Percentiles rank a stretch among this genome's conserved stretches.
phyloP scores from a whole-genome alignment of 768 basidiomycete species.

The Leccinum incarnatum region DNA sequence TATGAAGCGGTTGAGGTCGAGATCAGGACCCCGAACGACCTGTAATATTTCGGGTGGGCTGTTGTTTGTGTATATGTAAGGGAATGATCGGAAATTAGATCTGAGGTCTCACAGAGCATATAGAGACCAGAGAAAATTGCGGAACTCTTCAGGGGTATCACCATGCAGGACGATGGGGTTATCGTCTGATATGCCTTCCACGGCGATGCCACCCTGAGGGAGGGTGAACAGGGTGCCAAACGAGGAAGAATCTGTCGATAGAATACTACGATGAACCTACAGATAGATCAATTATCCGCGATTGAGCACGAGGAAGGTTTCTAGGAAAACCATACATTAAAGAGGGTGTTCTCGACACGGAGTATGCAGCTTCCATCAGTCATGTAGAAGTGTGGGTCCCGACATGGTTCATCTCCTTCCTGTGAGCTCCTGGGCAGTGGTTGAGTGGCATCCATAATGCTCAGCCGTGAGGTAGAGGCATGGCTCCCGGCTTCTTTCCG shows the following conservation, averaged over 20 bases:
- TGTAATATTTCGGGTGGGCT: constrained; percentile 61
- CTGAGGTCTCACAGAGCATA: constrained; percentile 60
- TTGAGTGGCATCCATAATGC: not conserved
- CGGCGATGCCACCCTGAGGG: constrained; percentile 50
- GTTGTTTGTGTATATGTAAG: constrained; percentile 3
- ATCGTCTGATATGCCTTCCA: constrained; percentile 62
- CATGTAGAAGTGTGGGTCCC: constrained; percentile 61
- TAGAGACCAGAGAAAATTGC: constrained; percentile 72
- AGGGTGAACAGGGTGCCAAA: constrained; percentile 67
- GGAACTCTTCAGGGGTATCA: constrained; percentile 64
- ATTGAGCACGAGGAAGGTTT: not conserved
- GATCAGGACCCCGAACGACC: constrained; percentile 42
- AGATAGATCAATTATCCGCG: constrained; percentile 1
- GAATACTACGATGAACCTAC: constrained; percentile 57
- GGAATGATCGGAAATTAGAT: not conserved
- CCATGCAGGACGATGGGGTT: constrained; percentile 63
- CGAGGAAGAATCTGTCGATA: constrained; percentile 62
- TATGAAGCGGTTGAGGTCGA: constrained; percentile 53
- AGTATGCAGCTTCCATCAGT: constrained; percentile 68
- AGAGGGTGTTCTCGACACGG: constrained; percentile 59
- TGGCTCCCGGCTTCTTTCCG: constrained; percentile 10
- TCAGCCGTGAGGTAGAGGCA: constrained; percentile 8
- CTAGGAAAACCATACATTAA: constrained; percentile 51
- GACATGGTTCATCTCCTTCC: constrained; percentile 12
- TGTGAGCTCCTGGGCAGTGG: not conserved